Conservation (phyloP, 441 rosid genomes). For the Metrosideros polymorpha region DNA sequence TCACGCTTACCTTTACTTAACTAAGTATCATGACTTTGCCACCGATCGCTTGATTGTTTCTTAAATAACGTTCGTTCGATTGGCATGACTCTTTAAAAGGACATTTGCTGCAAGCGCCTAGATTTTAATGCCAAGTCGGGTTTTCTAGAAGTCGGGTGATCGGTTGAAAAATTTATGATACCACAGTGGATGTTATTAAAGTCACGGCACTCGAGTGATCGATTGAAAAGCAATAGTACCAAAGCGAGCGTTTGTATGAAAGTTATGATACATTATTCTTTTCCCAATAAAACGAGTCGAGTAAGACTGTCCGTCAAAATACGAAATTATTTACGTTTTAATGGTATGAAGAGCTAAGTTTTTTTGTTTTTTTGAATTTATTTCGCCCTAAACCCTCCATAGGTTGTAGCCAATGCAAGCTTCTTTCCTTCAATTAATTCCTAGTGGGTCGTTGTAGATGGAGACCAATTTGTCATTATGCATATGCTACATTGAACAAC, state of each 20-base stretch:
- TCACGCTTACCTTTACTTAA: too few species aligned
- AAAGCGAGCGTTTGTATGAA: fast-evolving
- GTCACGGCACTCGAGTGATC: not conserved
- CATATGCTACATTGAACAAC: not conserved
- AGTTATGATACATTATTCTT: not conserved
- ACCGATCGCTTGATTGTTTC: too few species aligned
- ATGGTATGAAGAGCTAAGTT: fast-evolving
- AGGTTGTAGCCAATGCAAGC: not conserved
- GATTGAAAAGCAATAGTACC: not conserved
- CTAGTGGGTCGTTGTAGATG: not conserved
- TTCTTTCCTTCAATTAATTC: not conserved
- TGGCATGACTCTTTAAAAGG: not conserved
- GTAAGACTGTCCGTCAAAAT: fast-evolving
- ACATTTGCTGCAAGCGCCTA: fast-evolving
- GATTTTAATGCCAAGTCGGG: not conserved
- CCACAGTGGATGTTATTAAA: too few species aligned
- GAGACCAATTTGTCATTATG: not conserved
- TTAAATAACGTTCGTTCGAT: too few species aligned
- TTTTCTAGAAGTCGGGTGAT: fast-evolving
- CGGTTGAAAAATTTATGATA: not conserved
- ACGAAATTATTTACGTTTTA: not conserved
- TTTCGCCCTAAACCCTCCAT: not conserved
- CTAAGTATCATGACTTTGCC: too few species aligned
- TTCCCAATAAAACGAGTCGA: not conserved
- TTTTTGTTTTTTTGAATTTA: not conserved